Evolutionary conservation across 2,329 filamentous ascomycete genomes (phyloP).

Genomic region (Graphilbum sp.): DNA sequence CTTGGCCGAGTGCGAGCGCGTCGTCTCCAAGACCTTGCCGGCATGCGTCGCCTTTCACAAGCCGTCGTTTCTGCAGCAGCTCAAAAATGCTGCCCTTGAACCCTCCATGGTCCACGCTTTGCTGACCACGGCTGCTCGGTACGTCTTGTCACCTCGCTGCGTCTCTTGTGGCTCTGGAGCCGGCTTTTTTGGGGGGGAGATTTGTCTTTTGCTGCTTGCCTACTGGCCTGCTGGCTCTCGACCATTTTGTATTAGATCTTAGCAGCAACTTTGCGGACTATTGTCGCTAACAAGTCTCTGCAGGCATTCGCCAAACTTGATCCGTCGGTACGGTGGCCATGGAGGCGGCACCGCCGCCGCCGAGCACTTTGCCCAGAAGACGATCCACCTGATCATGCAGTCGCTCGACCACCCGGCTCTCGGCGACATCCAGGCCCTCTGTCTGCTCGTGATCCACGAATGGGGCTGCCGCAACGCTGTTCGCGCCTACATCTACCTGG

Average conservation of each 20-base stretch:
- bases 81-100: conserved; percentile 39
- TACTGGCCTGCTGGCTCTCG: too few species aligned
- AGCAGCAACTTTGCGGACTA: neutral
- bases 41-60: conserved; percentile 48
- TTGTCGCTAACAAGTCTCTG: neutral
- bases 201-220: too few species aligned
- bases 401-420: conserved; percentile 42
- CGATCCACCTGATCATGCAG: conserved; percentile 38
- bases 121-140: conserved; percentile 40
- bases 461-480: conserved; percentile 46
- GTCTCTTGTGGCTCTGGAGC: too few species aligned
- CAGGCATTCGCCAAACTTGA: conserved; percentile 38
- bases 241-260: too few species aligned
- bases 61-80: conserved; percentile 42
- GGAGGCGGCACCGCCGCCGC: conserved; percentile 33
- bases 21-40: conserved; percentile 43
- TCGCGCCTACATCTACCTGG: conserved; percentile 45
- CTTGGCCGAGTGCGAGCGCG: conserved; percentile 41
- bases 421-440: conserved; percentile 44
- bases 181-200: too few species aligned
- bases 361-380: conserved; percentile 43
- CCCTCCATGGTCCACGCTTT: conserved; percentile 40
- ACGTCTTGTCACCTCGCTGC: conserved; percentile 17
- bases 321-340: conserved; percentile 41
- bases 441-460: conserved; percentile 44